These are phyloP conservation scores for Streptanthus diversifolius DNA, from an alignment of 345 rosid genomes.

Conservation along the genomic window DNA sequence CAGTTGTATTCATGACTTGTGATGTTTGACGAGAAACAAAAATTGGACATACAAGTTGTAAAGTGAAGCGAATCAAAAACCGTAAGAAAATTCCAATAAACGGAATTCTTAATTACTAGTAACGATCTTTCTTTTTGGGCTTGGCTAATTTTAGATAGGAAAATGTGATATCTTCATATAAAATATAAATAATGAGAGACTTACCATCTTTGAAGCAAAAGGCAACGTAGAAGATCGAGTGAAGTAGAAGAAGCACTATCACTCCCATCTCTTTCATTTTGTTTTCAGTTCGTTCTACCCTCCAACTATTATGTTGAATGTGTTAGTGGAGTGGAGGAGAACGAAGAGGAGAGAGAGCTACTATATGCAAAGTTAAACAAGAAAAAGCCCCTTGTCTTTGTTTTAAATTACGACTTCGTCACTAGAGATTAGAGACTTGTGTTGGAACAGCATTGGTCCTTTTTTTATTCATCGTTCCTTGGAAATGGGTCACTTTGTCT, in stretches of 20 bases:
- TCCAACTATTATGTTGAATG: neutral
- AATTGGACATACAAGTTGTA: neutral
- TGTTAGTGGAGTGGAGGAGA: neutral
- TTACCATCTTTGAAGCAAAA: conserved; percentile 51
- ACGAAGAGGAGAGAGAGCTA: neutral
- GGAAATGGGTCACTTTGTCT: conserved; percentile 14
- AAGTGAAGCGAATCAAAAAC: neutral
- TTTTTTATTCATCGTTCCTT: conserved; percentile 16
- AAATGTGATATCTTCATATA: neutral
- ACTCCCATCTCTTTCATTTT: conserved; percentile 38
- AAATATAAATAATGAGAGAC: neutral
- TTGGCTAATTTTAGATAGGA: neutral
- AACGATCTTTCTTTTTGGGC: neutral
- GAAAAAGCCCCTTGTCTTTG: conserved; percentile 22
- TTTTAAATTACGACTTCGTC: conserved; percentile 3
- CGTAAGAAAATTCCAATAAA: neutral
- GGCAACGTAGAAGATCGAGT: conserved; percentile 38
- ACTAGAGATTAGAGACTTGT: conserved; percentile 6
- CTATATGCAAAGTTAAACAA: conserved; percentile 38
- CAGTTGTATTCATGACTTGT: neutral
- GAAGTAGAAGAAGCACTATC: conserved; percentile 44
- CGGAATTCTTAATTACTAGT: neutral
- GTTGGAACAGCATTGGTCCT: conserved; percentile 21
- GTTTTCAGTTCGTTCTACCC: neutral
- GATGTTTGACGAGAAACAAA: neutral